Evolutionary conservation across 805 yeast genomes (phyloP), one percentile per base, ranked within the genome.

Genomic region (Schwanniomyces vanrijiae): DNA sequence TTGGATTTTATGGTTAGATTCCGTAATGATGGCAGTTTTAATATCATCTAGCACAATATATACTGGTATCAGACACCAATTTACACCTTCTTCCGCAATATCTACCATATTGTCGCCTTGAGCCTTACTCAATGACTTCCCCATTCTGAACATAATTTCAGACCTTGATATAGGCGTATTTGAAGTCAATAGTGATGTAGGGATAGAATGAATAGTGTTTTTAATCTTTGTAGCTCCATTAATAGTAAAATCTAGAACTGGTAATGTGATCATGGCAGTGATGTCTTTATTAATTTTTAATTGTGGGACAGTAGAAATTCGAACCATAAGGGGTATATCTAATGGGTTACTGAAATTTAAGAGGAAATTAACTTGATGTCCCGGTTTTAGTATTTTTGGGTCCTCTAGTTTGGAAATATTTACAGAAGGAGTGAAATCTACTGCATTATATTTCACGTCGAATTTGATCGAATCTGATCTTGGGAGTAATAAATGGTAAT

Each of bases 41-140:
- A 8, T 14, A 16, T 31, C 35, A n/a, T 31, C 35, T n/a, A 31
- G 11, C 24, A 42, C 21, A 20, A 37, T 6, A 20, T 9, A 11
- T 19, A 72, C 49, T 3, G 75, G 76, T 4, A 69, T 43, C 47
- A 61, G 64, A 29, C 50, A 60, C 76, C 77, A 72, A 48, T 70
- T 69, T 22, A 55, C 51, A 3, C 68, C 66, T 10, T 47, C 22
- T 7, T 61, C 68, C 2, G 55, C 54, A 37, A 58, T 53, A 3
- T 55, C 33, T 21, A 53, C 56, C 20, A 38, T 22, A 16, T 38
- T 22, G 2, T 16, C 31, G 4, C 20, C 31, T 3, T 38, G 20
- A 5, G 19, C 6, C 5, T 24, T 38, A 14, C 16, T 22, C 11
- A 38, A 16, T 3, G 29, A 24, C 10, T 24, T 49, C 4, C 62